Base-by-base conservation (phyloP, 129 eudicot genomes). In the Saussurea involucrata region DNA sequence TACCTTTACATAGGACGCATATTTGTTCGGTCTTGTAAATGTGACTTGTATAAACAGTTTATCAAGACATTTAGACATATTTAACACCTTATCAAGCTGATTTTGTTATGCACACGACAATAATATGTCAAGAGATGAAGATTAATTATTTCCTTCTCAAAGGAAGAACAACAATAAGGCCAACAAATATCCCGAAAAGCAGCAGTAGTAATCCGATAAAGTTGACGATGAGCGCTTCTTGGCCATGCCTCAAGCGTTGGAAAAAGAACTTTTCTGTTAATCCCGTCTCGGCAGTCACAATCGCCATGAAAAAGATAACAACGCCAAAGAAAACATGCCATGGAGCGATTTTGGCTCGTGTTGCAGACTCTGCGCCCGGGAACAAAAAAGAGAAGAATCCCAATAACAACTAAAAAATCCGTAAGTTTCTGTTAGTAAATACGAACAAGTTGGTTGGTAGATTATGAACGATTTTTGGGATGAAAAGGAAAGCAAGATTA, bases 151-250 rank as follows among this genome's bases (percentile, higher is more conserved):
- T 67, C 82, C 71, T 78, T 60, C 73, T 34, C 29, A 76, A 36
- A 9, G 88, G 83, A 78, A 87, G 80, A 29, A 68, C 74, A 75
- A 86, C 84, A 8, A 75, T 61, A 44, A 87, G 40, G 44, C 76
- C 85, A 44, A 92, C 96, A 27, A 78, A 63, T 8, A 81, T 40
- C 24, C 85, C 98, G 57, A 86, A 90, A 21, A 88, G 49, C 21
- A 90, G 72, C 31, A 92, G 24, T 40, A 90, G 64, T 28, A 92
- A 57, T 25, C 93, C 98, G 8, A 83, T 90, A 63, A 92, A 92
- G 70, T 92, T 90, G 25, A 90, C 76, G 3, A 92, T 60, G 0
- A 90, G 89, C 15, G 92, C 91, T 83, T 92, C 96, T 81, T 88
- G 90, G 65, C 76, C 65, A 0, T 49, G 81, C 9, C 66, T 40